These are phyloP conservation scores for Dysphania ambrosioides DNA, from an alignment of 148 eudicot species.

Conservation along the genomic window DNA sequence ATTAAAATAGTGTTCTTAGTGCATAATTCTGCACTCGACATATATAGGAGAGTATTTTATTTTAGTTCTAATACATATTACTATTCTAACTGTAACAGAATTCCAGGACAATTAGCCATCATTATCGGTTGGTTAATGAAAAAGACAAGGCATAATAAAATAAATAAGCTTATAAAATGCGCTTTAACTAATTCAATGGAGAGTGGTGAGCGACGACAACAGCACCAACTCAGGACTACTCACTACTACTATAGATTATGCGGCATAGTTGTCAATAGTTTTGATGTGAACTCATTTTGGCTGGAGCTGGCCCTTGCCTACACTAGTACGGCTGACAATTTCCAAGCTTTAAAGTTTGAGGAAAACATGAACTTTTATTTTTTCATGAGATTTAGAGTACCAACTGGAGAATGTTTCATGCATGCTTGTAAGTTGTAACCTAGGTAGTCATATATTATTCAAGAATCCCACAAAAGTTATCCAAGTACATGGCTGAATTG, in stretches of 20 bases:
- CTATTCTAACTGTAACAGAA: not conserved
- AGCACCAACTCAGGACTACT: conserved; percentile 3
- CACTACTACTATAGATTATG: not conserved
- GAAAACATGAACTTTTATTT: not conserved
- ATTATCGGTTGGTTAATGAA: conserved; percentile 10
- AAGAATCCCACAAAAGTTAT: too few relatives aligned
- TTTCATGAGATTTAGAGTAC: not conserved
- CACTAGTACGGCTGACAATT: not conserved
- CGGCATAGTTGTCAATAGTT: conserved; percentile 9
- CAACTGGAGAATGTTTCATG: not conserved
- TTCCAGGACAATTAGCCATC: not conserved
- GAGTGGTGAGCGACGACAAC: conserved; percentile 14
- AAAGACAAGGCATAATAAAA: not conserved
- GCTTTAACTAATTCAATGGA: not conserved
- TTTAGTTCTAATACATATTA: not conserved
- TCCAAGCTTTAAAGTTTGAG: not conserved
- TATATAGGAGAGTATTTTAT: not conserved
- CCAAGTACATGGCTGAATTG: too few relatives aligned
- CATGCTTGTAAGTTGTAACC: too few relatives aligned
- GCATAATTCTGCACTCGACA: not conserved
- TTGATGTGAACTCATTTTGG: conserved; percentile 11
- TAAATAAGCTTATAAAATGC: not conserved
- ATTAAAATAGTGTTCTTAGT: not conserved
- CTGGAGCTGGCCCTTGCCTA: conserved; percentile 8
- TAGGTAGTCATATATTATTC: too few relatives aligned